Evolutionary conservation across 306 rosid species (phyloP), one percentile per base, ranked within the genome.

Genomic region (Astragalus glycyphyllos): DNA sequence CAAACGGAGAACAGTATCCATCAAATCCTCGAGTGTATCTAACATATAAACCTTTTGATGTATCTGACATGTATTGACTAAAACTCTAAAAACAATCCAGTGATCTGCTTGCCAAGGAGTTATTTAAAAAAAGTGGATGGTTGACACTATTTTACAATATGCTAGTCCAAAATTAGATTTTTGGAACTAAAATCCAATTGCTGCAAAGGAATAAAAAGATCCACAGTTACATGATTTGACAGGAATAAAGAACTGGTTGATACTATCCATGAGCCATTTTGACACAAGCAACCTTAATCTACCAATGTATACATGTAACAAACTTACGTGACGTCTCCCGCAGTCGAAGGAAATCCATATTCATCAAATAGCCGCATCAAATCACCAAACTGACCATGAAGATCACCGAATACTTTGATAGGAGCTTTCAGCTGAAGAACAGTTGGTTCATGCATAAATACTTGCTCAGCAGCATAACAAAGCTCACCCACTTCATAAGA

Each of bases 301-400:
- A 64, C 51, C 32, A 47, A 37, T 65, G 73, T 38, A 56, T 49
- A 60, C 49, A 73, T 55, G 63, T 46, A 78, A 56, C 63, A 75
- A 71, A 81, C 96, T 84, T 73, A 95, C 99, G 99, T 87, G 74
- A 95, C 89, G 77, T 95, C 99, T 84, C 99, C 99, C 0, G 97
- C 99, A 6, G 97, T 82, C 45, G 99, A 95, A 68, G 99, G 99
- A 86, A 95, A 91, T 74, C 99, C 99, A 74, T 95, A 95, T 87
- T 95, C 99, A 89, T 91, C 99, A 75, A 95, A 91, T 67, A 95
- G 84, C 75, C 99, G 90, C 99, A 95, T 95, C 82, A 95, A 85
- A 78, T 95, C 99, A 81, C 99, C 99, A 82, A 95, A 95, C 85
- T 95, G 97, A 77, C 97, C 97, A 81, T 95, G 99, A 80, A 95